Evolutionary conservation across 768 basidiomycete species (phyloP).

Genomic region (Rhodotorula graminis): DNA sequence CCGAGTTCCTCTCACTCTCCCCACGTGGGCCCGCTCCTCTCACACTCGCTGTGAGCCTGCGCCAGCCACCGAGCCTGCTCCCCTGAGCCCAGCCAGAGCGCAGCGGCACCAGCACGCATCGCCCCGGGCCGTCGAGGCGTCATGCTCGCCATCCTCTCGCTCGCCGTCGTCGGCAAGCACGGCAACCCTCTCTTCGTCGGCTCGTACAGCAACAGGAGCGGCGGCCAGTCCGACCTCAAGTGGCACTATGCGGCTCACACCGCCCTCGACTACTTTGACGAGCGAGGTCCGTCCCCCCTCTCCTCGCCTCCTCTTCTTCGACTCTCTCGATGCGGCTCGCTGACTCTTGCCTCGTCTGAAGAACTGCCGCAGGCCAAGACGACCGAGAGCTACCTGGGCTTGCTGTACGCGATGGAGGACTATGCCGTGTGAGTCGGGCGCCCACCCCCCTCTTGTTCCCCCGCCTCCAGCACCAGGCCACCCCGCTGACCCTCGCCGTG

Average conservation of each 20-base stretch:
- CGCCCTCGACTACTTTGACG: constrained; percentile 82
- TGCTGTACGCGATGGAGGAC: constrained; percentile 86
- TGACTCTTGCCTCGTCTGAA: constrained; percentile 27
- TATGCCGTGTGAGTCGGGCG: constrained; percentile 58
- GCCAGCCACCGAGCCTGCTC: too few species aligned
- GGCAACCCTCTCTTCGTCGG: constrained; percentile 41
- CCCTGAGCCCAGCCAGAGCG: rapidly evolving
- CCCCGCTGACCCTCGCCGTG: background rate
- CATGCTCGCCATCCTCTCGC: constrained; percentile 34
- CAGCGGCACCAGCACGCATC: background rate
- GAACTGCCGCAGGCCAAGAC: constrained; percentile 55
- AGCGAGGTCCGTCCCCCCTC: constrained; percentile 61
- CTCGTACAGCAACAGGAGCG: constrained; percentile 42
- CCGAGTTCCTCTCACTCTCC: too few species aligned
- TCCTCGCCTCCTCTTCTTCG: background rate
- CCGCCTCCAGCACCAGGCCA: too few species aligned
- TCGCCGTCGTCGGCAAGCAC: constrained; percentile 40
- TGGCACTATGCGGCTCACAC: constrained; percentile 91
- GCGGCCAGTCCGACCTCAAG: constrained; percentile 57
- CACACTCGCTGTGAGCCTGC: too few species aligned
- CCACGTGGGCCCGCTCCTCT: too few species aligned
- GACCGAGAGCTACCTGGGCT: constrained; percentile 73
- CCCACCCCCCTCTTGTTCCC: background rate
- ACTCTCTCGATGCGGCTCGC: constrained; percentile 10
- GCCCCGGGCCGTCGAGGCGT: background rate